phyloP scores from a whole-genome alignment of 129 eudicot genomes.

The Tanacetum coccineum region DNA sequence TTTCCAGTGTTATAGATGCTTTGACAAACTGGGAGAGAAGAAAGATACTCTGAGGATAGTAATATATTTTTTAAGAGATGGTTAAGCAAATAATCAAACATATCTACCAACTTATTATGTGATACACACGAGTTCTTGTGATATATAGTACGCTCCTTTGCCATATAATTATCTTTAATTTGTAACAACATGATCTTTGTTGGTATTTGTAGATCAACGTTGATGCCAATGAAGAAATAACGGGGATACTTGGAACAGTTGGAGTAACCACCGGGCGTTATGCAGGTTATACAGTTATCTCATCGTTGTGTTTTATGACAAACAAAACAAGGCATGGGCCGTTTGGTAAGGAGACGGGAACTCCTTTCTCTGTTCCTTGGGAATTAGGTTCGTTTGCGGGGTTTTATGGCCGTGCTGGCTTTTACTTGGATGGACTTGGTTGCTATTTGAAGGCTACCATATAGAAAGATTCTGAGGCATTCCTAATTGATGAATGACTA shows the following conservation, averaged over 20 bases:
- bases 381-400: conserved; percentile 23
- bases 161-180: background rate
- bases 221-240: conserved; percentile 15
- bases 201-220: conserved; percentile 8
- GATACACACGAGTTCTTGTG: background rate
- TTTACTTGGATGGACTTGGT: conserved; percentile 25
- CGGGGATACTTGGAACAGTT: conserved; percentile 13
- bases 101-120: no score
- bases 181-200: no score
- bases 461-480: conserved; percentile 1
- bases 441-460: conserved; percentile 22
- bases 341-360: conserved; percentile 12
- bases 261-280: conserved; percentile 14
- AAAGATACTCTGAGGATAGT: no score
- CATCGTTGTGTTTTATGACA: conserved; percentile 15
- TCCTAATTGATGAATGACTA: no score
- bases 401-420: conserved; percentile 30
- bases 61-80: no score
- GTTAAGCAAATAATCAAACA: no score
- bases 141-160: background rate
- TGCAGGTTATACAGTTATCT: background rate
- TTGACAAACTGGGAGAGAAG: no score
- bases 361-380: conserved; percentile 3
- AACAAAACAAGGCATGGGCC: conserved; percentile 25
- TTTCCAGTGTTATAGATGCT: no score